A percentile compares a stretch with the other conserved stretches of the same genome.
Evolutionary conservation across 2,329 filamentous ascomycete species (phyloP).

Genomic region (Uncinocarpus reesii): DNA sequence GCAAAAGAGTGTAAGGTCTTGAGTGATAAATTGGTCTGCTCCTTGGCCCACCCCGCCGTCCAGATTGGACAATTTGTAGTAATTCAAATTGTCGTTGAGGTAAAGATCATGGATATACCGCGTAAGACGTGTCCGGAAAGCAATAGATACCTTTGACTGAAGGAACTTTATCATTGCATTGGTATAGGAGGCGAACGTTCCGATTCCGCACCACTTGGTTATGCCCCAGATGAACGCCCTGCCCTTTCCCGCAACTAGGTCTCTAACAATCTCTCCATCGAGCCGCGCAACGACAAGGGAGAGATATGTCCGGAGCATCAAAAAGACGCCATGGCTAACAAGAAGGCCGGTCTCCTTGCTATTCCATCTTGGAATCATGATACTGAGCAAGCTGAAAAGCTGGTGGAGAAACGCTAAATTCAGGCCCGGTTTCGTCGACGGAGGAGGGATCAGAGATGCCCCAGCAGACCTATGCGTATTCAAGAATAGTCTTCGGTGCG

Average conservation of each 20-base stretch:
- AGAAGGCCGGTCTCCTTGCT: conserved; percentile 92
- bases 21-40: conserved; percentile 94
- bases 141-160: conserved; percentile 95
- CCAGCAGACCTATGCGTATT: conserved; percentile 79
- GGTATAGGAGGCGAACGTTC: conserved; percentile 87
- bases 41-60: conserved; percentile 87
- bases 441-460: conserved; percentile 61
- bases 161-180: conserved; percentile 99
- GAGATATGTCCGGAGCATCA: conserved; percentile 86
- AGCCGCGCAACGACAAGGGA: conserved; percentile 85
- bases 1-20: conserved; percentile 92
- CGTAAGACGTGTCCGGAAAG: conserved; percentile 88
- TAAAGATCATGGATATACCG: conserved; percentile 97
- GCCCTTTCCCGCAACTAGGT: conserved; percentile 90
- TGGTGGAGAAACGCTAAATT: conserved; percentile 96
- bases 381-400: conserved; percentile 89
- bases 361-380: conserved; percentile 91
- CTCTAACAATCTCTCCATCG: conserved; percentile 91
- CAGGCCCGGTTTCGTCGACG: conserved; percentile 83
- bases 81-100: conserved; percentile 86
- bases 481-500: conserved; percentile 82
- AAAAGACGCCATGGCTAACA: conserved; percentile 76
- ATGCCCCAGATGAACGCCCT: conserved; percentile 81
- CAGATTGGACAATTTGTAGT: conserved; percentile 87
- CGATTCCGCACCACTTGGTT: conserved; percentile 88